These are phyloP conservation scores for Cyberlindnera mycetangii DNA, from an alignment of 805 yeast genomes.

Conservation along the genomic window DNA sequence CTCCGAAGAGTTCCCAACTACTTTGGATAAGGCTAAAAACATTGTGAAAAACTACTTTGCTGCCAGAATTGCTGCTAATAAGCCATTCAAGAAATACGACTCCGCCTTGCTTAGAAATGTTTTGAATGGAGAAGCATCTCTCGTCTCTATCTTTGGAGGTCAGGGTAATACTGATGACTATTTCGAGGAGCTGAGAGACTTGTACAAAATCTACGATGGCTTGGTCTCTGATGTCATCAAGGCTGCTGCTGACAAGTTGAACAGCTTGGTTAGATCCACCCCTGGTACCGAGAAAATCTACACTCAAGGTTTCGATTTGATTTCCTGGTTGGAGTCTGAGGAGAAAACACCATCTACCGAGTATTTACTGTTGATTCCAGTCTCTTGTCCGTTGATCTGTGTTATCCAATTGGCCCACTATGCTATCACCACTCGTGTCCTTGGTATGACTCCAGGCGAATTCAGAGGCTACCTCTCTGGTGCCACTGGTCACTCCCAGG, in stretches of 20 bases:
- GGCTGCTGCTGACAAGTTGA: slow-evolving; percentile 66
- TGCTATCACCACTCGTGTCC: slow-evolving; percentile 78
- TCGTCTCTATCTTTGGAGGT: slow-evolving; percentile 94
- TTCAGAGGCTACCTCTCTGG: slow-evolving; percentile 66
- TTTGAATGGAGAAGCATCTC: slow-evolving; percentile 51
- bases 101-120: slow-evolving; percentile 66
- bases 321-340: slow-evolving; percentile 83
- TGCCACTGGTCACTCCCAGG: slow-evolving; percentile 88
- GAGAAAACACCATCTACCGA: slow-evolving; percentile 87
- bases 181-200: slow-evolving; percentile 90
- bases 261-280: slow-evolving; percentile 63
- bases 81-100: slow-evolving; percentile 47
- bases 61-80: slow-evolving; percentile 49
- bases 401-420: slow-evolving; percentile 93
- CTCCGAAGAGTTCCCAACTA: slow-evolving; percentile 58
- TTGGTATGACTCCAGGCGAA: slow-evolving; percentile 89
- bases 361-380: slow-evolving; percentile 86
- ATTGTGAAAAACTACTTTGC: slow-evolving; percentile 77
- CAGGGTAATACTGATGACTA: slow-evolving; percentile 98
- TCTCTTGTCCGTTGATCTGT: slow-evolving; percentile 96
- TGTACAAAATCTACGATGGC: slow-evolving; percentile 74
- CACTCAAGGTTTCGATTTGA: slow-evolving; percentile 89
- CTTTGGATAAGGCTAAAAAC: slow-evolving; percentile 64
- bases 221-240: slow-evolving; percentile 68
- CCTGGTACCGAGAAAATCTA: slow-evolving; percentile 81